These are phyloP conservation scores for Themeda triandra DNA, from an alignment of 176 grass and related monocot genomes.

Conservation along the genomic window DNA sequence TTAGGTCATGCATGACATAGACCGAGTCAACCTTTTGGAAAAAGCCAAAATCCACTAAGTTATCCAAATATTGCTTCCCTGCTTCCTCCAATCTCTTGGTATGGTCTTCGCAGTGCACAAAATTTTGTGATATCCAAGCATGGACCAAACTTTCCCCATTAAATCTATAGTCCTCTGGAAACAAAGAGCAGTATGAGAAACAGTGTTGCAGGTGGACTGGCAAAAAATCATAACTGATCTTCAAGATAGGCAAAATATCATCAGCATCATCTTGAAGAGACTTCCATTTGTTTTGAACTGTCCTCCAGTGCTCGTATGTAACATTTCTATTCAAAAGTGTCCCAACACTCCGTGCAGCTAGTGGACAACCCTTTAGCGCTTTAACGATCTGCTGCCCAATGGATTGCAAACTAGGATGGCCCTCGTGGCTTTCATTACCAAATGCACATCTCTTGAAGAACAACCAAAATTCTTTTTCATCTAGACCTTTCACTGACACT, in stretches of 20 bases:
- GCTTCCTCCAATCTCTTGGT: not conserved
- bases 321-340: not conserved
- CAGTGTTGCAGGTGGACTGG: not conserved
- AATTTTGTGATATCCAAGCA: not conserved
- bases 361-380: not conserved
- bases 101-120: not conserved
- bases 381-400: too few relatives aligned
- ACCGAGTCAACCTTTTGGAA: not conserved
- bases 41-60: not conserved
- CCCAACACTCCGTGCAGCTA: conserved; percentile 30
- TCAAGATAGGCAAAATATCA: not conserved
- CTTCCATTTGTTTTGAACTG: not conserved
- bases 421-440: conserved; percentile 7
- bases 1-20: not conserved
- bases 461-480: conserved; percentile 22
- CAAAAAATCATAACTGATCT: not conserved
- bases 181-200: not conserved
- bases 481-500: not conserved
- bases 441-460: conserved; percentile 50
- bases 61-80: not conserved
- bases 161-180: not conserved
- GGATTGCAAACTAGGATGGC: too few relatives aligned
- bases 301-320: not conserved
- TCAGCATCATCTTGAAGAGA: not conserved
- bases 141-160: not conserved